phyloP scores from a whole-genome alignment of 805 yeast genomes.

The Nakazawaea siamensis region DNA sequence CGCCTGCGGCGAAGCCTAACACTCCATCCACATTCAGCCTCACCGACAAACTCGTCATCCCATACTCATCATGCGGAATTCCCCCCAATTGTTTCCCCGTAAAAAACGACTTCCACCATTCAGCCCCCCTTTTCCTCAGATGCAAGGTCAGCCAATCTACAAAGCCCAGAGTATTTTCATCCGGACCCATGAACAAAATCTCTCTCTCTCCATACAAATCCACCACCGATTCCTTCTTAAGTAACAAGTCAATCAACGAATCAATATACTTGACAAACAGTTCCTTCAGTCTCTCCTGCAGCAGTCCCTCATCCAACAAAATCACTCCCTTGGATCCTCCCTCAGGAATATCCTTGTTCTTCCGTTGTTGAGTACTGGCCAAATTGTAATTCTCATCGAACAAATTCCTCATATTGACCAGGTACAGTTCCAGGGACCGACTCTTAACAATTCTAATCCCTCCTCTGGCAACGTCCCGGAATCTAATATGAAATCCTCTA shows the following conservation, averaged over 20 bases:
- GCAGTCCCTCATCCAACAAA: constrained; percentile 60
- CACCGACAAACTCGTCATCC: constrained; percentile 95
- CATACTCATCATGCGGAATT: constrained; percentile 96
- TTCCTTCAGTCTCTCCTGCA: constrained; percentile 72
- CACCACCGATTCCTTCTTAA: constrained; percentile 74
- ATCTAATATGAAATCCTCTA: constrained; percentile 95
- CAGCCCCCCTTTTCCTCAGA: constrained; percentile 86
- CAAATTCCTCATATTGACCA: constrained; percentile 75
- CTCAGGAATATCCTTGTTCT: constrained; percentile 97
- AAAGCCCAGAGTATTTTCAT: constrained; percentile 93
- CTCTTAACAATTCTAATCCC: constrained; percentile 94
- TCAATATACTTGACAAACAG: constrained; percentile 93
- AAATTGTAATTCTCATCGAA: constrained; percentile 95
- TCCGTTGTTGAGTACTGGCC: constrained; percentile 93
- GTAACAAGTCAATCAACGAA: constrained; percentile 76
- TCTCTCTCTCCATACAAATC: constrained; percentile 81
- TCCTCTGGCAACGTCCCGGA: constrained; percentile 96
- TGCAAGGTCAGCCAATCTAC: constrained; percentile 97
- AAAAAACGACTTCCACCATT: constrained; percentile 97
- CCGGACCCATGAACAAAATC: constrained; percentile 97
- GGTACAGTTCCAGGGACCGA: constrained; percentile 76
- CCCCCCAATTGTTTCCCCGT: constrained; percentile 95
- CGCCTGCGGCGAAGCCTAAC: constrained; percentile 68
- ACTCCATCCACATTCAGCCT: constrained; percentile 85
- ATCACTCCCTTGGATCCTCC: constrained; percentile 99